Percentiles rank a stretch among this genome's conserved stretches.
Evolutionary conservation across 2,329 filamentous ascomycete genomes (phyloP).

Genomic region (Uncinocarpus reesii): DNA sequence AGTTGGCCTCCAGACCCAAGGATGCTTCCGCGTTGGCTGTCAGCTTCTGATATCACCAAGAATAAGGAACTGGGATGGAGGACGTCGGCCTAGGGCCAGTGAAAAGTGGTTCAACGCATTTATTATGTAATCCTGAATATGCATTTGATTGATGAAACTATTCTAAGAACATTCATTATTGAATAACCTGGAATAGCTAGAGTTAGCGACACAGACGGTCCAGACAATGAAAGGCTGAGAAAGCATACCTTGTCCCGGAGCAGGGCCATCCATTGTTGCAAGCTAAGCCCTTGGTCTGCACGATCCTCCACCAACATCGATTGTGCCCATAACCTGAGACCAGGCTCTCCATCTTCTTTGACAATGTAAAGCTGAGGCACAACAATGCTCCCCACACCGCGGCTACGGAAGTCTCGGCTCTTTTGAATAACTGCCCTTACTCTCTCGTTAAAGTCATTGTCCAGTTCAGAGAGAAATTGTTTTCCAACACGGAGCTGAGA

Average conservation of each 20-base stretch:
- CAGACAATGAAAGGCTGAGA: background rate
- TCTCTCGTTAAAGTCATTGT: constrained; percentile 93
- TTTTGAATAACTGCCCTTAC: constrained; percentile 85
- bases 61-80: no score
- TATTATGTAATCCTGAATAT: constrained; percentile 11
- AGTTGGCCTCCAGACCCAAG: background rate
- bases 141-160: constrained; percentile 3
- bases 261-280: constrained; percentile 84
- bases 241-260: constrained; percentile 81
- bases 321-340: constrained; percentile 91
- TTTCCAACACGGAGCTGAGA: constrained; percentile 85
- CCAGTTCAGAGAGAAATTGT: constrained; percentile 70
- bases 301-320: constrained; percentile 90
- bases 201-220: background rate
- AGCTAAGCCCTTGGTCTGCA: constrained; percentile 84
- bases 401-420: constrained; percentile 74
- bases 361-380: constrained; percentile 88
- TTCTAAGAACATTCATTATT: constrained; percentile 15
- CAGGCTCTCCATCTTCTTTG: constrained; percentile 90
- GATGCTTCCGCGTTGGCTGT: background rate
- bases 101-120: background rate
- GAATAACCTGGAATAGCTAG: constrained; percentile 15
- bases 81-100: background rate
- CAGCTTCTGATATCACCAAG: background rate
- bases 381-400: constrained; percentile 85